Percentiles rank a stretch among this genome's conserved stretches.
Evolutionary conservation across 306 rosid species (phyloP).

Genomic region (Fragaria ananassa): DNA sequence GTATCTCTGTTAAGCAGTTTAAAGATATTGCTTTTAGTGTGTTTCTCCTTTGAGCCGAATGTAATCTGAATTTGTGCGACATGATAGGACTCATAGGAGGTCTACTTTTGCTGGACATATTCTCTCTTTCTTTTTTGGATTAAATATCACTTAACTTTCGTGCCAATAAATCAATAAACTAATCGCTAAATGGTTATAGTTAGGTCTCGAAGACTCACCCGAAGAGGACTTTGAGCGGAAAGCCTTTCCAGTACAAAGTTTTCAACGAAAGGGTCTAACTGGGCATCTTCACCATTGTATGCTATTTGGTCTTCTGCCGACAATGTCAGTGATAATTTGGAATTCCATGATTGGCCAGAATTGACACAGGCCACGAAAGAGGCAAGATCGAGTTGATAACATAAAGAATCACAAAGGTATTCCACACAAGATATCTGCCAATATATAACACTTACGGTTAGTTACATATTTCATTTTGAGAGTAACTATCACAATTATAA

Average conservation of each 20-base stretch:
- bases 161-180: neutral
- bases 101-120: neutral
- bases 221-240: constrained; percentile 91
- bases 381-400: constrained; percentile 93
- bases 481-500: constrained; percentile 30
- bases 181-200: constrained; percentile 8
- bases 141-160: neutral
- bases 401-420: constrained; percentile 81
- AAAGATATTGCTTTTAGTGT: neutral
- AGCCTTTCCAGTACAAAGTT: constrained; percentile 94
- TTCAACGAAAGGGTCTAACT: constrained; percentile 79
- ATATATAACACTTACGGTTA: constrained; percentile 16
- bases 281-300: constrained; percentile 44
- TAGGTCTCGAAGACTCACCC: constrained; percentile 52
- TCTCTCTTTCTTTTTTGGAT: neutral
- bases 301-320: constrained; percentile 59
- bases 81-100: neutral
- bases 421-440: constrained; percentile 87
- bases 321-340: constrained; percentile 61
- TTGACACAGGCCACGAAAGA: constrained; percentile 85
- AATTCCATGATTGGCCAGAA: constrained; percentile 84
- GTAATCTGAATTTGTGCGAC: neutral
- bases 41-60: neutral
- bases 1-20: neutral
- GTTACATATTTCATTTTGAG: constrained; percentile 28